Percentiles rank a stretch among this genome's conserved stretches.
phyloP scores from a whole-genome alignment of 192 early-diverging fungal species.

The Podila minutissima region DNA sequence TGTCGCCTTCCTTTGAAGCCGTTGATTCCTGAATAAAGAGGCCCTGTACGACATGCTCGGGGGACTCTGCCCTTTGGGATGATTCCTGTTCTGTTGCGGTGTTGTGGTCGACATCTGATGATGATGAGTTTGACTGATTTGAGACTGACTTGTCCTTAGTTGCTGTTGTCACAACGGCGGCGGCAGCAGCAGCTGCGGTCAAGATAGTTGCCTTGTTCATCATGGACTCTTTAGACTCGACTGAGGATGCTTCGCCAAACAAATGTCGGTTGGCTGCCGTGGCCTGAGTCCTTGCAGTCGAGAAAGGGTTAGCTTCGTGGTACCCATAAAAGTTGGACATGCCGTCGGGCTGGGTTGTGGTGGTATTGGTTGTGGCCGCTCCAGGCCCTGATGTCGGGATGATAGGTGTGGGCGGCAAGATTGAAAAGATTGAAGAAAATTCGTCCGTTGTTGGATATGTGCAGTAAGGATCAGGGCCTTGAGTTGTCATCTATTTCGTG shows the following conservation, averaged over 20 bases:
- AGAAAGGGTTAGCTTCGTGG: conserved; percentile 38
- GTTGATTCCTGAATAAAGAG: neutral
- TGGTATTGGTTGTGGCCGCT: conserved; percentile 5
- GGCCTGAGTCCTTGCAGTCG: conserved; percentile 29
- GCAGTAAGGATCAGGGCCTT: conserved; percentile 59
- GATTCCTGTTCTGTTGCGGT: neutral
- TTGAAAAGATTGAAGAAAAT: conserved; percentile 58
- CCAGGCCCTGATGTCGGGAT: conserved; percentile 27
- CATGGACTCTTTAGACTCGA: conserved; percentile 25
- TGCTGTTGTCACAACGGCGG: neutral
- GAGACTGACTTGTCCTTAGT: neutral
- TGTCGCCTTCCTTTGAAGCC: neutral
- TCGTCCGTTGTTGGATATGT: conserved; percentile 56
- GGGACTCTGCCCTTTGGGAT: neutral
- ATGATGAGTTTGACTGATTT: neutral
- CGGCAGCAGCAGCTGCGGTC: neutral
- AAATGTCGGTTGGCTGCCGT: conserved; percentile 17
- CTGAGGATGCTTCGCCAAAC: conserved; percentile 40
- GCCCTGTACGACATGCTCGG: neutral
- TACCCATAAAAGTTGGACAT: conserved; percentile 46
- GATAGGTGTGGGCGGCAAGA: conserved; percentile 55
- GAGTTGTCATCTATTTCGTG: conserved; percentile 51
- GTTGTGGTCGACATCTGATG: neutral
- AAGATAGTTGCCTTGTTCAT: conserved; percentile 7
- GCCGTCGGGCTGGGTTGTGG: conserved; percentile 27